These are phyloP conservation scores for Alternaria incomplexa DNA, from an alignment of 2,329 filamentous ascomycete species.

Conservation along the genomic window DNA sequence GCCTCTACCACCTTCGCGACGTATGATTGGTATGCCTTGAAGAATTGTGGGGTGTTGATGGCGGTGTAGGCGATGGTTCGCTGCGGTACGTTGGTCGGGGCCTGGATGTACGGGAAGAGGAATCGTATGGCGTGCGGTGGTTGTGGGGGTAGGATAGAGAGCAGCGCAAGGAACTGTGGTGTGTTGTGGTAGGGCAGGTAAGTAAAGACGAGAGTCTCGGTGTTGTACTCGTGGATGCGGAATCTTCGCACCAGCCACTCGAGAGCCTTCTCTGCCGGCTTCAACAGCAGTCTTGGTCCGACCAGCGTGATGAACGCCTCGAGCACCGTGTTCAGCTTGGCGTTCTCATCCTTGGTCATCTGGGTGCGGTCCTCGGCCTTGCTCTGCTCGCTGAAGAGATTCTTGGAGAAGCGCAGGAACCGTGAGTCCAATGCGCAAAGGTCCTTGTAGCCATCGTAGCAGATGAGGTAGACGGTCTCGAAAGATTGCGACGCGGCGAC, in stretches of 20 bases:
- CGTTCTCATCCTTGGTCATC: constrained; percentile 82
- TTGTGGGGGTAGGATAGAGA: constrained; percentile 82
- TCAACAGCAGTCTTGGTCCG: constrained; percentile 77
- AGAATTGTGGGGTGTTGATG: constrained; percentile 76
- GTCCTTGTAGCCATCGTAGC: constrained; percentile 87
- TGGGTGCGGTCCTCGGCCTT: constrained; percentile 85
- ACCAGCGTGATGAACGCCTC: constrained; percentile 84
- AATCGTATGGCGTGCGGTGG: constrained; percentile 81
- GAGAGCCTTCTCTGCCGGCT: constrained; percentile 85
- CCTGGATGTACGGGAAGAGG: constrained; percentile 82
- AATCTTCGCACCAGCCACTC: constrained; percentile 96
- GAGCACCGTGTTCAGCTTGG: constrained; percentile 76
- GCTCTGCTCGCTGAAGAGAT: constrained; percentile 92
- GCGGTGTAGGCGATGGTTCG: constrained; percentile 84
- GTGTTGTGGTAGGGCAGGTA: constrained; percentile 93
- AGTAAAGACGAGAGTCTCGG: constrained; percentile 74
- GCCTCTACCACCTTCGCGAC: constrained; percentile 75
- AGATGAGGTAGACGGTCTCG: constrained; percentile 85
- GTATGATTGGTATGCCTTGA: constrained; percentile 78
- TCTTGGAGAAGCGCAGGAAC: constrained; percentile 75
- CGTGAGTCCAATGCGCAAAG: constrained; percentile 84
- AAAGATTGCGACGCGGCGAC: constrained; percentile 88
- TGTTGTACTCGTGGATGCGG: constrained; percentile 90
- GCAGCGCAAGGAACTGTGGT: constrained; percentile 80
- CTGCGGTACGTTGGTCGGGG: constrained; percentile 76